Evolutionary conservation across 495 filamentous ascomycete species (phyloP).

Genomic region (Lindgomyces ingoldianus): DNA sequence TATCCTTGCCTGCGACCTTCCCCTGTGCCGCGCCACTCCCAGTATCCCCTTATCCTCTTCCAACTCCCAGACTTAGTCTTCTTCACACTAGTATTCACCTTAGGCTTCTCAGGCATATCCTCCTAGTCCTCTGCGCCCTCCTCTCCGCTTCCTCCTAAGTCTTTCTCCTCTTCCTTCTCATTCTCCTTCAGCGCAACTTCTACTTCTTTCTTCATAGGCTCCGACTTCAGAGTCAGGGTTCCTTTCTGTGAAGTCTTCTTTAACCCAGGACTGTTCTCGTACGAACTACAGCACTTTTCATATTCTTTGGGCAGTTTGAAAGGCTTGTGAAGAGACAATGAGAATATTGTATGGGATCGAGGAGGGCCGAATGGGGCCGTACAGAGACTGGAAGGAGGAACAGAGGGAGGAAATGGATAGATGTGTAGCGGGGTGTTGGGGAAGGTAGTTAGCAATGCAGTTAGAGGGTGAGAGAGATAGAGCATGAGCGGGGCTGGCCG

Average conservation of each 20-base stretch:
- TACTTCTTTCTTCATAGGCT: constrained; percentile 25
- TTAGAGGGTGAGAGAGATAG: too few relatives aligned
- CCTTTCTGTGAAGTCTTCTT: constrained; percentile 57
- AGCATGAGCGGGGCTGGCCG: too few relatives aligned
- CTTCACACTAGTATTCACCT: constrained; percentile 23
- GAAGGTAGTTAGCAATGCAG: too few relatives aligned
- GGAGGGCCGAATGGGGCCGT: not conserved
- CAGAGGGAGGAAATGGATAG: too few relatives aligned
- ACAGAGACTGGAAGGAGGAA: too few relatives aligned
- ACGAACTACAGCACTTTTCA: constrained; percentile 54
- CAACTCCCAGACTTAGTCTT: constrained; percentile 12
- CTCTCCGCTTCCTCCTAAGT: constrained; percentile 15
- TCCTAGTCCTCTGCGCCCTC: not conserved
- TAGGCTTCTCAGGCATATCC: constrained; percentile 15
- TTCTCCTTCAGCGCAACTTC: constrained; percentile 29
- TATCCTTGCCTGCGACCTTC: too few relatives aligned
- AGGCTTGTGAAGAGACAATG: constrained; percentile 30
- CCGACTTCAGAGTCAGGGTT: constrained; percentile 46
- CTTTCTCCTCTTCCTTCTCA: constrained; percentile 46
- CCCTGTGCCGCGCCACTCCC: too few relatives aligned
- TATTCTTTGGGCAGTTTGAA: constrained; percentile 58
- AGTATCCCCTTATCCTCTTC: too few relatives aligned
- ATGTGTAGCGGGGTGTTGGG: too few relatives aligned
- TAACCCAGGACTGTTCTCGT: constrained; percentile 54
- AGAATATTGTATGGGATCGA: not conserved